Conservation (phyloP, 2,329 filamentous ascomycete species). For the Fusarium sp. region DNA sequence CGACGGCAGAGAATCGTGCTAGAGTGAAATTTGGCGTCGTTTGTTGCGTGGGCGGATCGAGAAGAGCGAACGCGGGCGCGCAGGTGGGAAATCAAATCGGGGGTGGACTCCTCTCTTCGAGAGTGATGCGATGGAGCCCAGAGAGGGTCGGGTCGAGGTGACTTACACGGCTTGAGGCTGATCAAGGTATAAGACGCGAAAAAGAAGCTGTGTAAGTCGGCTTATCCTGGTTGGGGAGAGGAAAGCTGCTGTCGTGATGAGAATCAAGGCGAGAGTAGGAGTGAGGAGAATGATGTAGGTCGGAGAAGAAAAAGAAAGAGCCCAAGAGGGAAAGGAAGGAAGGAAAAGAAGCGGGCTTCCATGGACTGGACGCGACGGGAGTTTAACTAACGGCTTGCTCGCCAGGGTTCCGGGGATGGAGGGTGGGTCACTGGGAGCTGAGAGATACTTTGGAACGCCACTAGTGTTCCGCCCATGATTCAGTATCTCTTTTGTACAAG, state of each 20-base stretch:
- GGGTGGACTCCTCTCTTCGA: conserved; percentile 37
- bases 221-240: not conserved
- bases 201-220: conserved; percentile 22
- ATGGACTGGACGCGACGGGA: conserved; percentile 42
- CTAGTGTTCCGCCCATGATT: not conserved
- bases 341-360: conserved; percentile 42
- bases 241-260: conserved; percentile 21
- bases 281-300: conserved; percentile 31
- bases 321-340: conserved; percentile 22
- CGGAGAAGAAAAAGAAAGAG: conserved; percentile 30
- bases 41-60: conserved; percentile 31
- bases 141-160: conserved; percentile 16
- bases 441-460: conserved; percentile 15
- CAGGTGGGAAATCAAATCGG: conserved; percentile 38
- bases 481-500: conserved; percentile 27
- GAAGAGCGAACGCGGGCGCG: conserved; percentile 38
- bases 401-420: conserved; percentile 43
- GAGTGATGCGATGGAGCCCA: conserved; percentile 23
- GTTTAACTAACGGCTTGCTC: conserved; percentile 40
- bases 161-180: conserved; percentile 49
- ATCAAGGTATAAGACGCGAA: conserved; percentile 29
- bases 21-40: conserved; percentile 25
- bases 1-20: conserved; percentile 23
- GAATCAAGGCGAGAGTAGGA: not conserved
- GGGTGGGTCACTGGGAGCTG: conserved; percentile 31